A percentile compares a stretch with the other conserved stretches of the same genome.
These are phyloP conservation scores for Candida sanyaensis DNA, from an alignment of 1,139 yeast species.

Conservation along the genomic window DNA sequence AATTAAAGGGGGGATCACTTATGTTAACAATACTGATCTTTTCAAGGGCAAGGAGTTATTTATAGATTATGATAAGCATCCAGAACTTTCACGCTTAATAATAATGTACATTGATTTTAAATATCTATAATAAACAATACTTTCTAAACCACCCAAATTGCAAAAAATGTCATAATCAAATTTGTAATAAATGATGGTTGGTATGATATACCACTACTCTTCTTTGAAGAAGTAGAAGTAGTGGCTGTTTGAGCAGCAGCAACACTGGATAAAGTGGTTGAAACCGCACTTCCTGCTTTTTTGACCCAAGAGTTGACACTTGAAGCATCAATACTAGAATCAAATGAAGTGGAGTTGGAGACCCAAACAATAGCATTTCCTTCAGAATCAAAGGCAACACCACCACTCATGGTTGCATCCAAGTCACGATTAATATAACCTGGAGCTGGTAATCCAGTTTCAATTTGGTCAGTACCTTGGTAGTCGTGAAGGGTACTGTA, in stretches of 20 bases:
- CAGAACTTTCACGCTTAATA: slow-evolving; percentile 9
- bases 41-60: slow-evolving; percentile 4
- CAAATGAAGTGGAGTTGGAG: slow-evolving; percentile 56
- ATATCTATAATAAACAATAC: not conserved
- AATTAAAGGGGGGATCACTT: slow-evolving; percentile 2
- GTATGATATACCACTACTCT: slow-evolving; percentile 19
- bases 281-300: slow-evolving; percentile 15
- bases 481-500: slow-evolving; percentile 71
- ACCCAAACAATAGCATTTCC: slow-evolving; percentile 64
- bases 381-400: slow-evolving; percentile 64
- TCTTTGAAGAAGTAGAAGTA: slow-evolving; percentile 15
- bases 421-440: slow-evolving; percentile 61
- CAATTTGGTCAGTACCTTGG: slow-evolving; percentile 66
- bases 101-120: slow-evolving; percentile 9
- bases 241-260: slow-evolving; percentile 21
- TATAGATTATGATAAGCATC: slow-evolving; percentile 10
- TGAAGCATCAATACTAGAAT: slow-evolving; percentile 32
- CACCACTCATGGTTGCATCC: slow-evolving; percentile 58
- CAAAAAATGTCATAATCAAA: slow-evolving; percentile 18
- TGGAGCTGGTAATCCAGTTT: slow-evolving; percentile 56
- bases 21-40: slow-evolving; percentile 2
- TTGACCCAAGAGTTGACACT: slow-evolving; percentile 35
- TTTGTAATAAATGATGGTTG: slow-evolving; percentile 18
- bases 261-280: slow-evolving; percentile 25
- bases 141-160: slow-evolving; percentile 17